Evolutionary conservation across 2,329 filamentous ascomycete species (phyloP), one percentile per base, ranked within the genome.

Genomic region (Pseudopithomyces chartarum): DNA sequence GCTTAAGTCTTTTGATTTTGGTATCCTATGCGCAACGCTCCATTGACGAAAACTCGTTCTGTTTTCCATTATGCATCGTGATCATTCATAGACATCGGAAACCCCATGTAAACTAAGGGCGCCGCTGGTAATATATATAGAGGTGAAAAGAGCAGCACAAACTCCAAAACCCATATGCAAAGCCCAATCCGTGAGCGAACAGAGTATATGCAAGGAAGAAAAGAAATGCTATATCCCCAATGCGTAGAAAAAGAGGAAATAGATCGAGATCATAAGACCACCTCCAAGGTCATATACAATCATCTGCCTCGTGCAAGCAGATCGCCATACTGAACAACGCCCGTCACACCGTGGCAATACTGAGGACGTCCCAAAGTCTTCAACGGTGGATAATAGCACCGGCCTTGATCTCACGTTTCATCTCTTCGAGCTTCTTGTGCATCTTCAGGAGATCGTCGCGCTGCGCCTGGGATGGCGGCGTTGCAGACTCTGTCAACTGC

Each of bases 361-460:
- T 40, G 38, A n/a, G 45, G 49, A 46, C 54, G 12, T 11, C 40
- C 13, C 40, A 33, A 26, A 26, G 52, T 36, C 39, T 36, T 55
- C 20, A 72, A 36, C 64, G 68, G 51, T 69, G 64, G 53, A 66
- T 52, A 17, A 67, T 65, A 34, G 70, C 71, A 54, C 75, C 66
- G 59, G 78, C 64, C 64, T 76, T 70, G 59, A 87, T 86, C 67
- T 86, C 82, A 57, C 79, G 73, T 76, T 87, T 87, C 81, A 85
- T 84, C 61, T 78, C 78, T 64, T 82, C 78, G 45, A 86, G 70
- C 62, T 79, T 77, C 62, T 74, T 72, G 68, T 86, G 84, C 79
- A 85, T 83, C 56, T 75, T 78, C 66, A 81, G 79, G 52, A 88
- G 66, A 56, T 80, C 77, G 42, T 82, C 79, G 57, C 85, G 73